A percentile compares a stretch with the other conserved stretches of the same genome.
phyloP scores from a whole-genome alignment of 2,329 filamentous ascomycete species.

The Iodosphaeria phyllophila region DNA sequence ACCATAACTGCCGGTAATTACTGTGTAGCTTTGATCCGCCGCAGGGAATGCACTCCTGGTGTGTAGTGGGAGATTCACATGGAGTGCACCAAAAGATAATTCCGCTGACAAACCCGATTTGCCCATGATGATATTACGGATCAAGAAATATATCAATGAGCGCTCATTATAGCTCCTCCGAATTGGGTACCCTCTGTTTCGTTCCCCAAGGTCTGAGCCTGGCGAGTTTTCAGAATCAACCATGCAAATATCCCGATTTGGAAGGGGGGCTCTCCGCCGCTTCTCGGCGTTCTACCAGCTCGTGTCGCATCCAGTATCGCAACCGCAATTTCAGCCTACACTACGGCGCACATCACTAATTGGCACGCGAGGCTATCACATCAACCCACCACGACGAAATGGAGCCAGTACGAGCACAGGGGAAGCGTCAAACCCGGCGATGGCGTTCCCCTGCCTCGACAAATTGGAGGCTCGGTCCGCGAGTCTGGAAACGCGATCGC shows the following conservation, averaged over 20 bases:
- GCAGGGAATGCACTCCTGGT: too few species aligned
- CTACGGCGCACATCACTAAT: background rate
- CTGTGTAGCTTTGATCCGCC: too few species aligned
- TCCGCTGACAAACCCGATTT: too few species aligned
- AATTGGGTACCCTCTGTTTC: too few species aligned
- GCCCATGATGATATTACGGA: too few species aligned
- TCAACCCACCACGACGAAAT: constrained; percentile 8
- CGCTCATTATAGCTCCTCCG: too few species aligned
- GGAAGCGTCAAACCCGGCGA: constrained; percentile 57
- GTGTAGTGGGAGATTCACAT: too few species aligned
- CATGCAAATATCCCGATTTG: constrained; percentile 9
- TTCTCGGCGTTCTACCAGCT: constrained; percentile 6
- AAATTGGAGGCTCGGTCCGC: constrained; percentile 64
- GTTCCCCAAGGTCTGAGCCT: too few species aligned
- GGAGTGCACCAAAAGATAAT: too few species aligned
- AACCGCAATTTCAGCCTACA: background rate
- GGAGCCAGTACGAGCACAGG: constrained; percentile 6
- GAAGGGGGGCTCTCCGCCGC: constrained; percentile 9
- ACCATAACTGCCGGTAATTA: too few species aligned
- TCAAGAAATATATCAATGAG: too few species aligned
- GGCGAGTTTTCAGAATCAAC: too few species aligned
- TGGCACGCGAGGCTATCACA: constrained; percentile 5
- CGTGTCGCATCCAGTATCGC: constrained; percentile 1
- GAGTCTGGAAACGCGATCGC: constrained; percentile 46
- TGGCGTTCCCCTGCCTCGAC: constrained; percentile 82